A percentile compares a stretch with the other conserved stretches of the same genome.
phyloP scores from a whole-genome alignment of 345 rosid genomes.

The Citrus australasica region DNA sequence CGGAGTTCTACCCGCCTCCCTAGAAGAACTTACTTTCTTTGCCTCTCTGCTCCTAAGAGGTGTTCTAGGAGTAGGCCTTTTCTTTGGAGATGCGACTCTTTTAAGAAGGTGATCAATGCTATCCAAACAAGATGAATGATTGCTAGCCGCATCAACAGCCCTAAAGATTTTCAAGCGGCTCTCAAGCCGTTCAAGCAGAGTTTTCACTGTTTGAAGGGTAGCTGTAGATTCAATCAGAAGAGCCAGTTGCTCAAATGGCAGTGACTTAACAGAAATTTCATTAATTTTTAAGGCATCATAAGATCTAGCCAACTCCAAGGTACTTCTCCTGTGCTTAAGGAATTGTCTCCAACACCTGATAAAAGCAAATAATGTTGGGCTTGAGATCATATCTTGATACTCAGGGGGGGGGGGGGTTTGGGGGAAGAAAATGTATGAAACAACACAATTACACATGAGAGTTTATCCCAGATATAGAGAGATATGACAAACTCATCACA shows the following conservation, averaged over 20 bases:
- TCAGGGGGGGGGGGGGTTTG: no score
- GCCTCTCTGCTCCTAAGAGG: slow-evolving; percentile 49
- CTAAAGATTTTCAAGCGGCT: slow-evolving; percentile 64
- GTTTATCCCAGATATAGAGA: background rate
- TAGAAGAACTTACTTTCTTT: slow-evolving; percentile 36
- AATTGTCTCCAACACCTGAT: slow-evolving; percentile 91
- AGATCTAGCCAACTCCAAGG: slow-evolving; percentile 63
- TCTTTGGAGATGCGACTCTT: slow-evolving; percentile 76
- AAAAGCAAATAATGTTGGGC: slow-evolving; percentile 8
- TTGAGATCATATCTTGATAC: background rate
- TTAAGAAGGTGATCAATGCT: slow-evolving; percentile 89
- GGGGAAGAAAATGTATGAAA: no score
- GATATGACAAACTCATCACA: background rate
- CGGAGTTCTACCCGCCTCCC: slow-evolving; percentile 39
- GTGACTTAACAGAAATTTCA: slow-evolving; percentile 41
- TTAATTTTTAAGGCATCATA: slow-evolving; percentile 63
- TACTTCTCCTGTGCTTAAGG: slow-evolving; percentile 56
- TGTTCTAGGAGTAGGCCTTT: slow-evolving; percentile 40
- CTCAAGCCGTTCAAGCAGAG: slow-evolving; percentile 78
- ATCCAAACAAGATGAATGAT: slow-evolving; percentile 37
- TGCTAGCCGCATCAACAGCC: slow-evolving; percentile 23
- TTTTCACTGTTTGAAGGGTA: slow-evolving; percentile 59
- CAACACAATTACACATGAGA: background rate
- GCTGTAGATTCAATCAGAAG: slow-evolving; percentile 55
- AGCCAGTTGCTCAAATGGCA: slow-evolving; percentile 91